phyloP scores from a whole-genome alignment of 108 stramenopile genomes.

The Cyclostephanos tholiformis region DNA sequence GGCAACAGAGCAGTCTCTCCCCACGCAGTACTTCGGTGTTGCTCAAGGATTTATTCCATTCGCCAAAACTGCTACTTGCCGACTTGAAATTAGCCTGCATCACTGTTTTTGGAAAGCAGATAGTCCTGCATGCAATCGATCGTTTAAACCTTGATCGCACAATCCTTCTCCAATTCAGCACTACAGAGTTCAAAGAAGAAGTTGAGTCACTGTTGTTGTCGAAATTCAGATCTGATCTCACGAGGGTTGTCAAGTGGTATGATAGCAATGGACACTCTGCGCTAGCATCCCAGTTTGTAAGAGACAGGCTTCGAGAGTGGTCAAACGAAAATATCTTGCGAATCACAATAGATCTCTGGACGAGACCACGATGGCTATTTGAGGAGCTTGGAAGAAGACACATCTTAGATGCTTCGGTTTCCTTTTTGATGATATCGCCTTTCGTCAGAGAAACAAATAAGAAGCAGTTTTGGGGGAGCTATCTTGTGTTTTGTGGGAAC shows the following conservation, averaged over 20 bases:
- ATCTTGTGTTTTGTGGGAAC: too few relatives aligned
- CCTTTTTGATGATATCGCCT: too few relatives aligned
- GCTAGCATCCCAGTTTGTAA: slow-evolving; percentile 7
- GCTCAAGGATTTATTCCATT: too few relatives aligned
- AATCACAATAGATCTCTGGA: slow-evolving; percentile 7
- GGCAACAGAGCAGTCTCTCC: not conserved
- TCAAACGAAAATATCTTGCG: slow-evolving; percentile 3
- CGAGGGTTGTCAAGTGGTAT: slow-evolving; percentile 16
- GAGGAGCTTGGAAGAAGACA: too few relatives aligned
- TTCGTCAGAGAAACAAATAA: too few relatives aligned
- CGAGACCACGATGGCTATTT: not conserved
- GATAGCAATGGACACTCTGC: not conserved
- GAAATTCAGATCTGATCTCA: not conserved
- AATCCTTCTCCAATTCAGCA: slow-evolving; percentile 15
- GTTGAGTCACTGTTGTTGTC: not conserved
- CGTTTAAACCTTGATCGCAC: not conserved
- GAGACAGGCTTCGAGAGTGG: not conserved
- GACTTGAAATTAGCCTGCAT: too few relatives aligned
- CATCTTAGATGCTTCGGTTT: too few relatives aligned
- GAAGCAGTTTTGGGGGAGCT: too few relatives aligned
- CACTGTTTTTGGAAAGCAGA: too few relatives aligned
- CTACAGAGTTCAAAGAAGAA: slow-evolving; percentile 11
- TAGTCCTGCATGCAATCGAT: slow-evolving; percentile 7
- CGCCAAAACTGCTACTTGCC: too few relatives aligned
- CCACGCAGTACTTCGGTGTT: too few relatives aligned